A percentile compares a stretch with the other conserved stretches of the same genome.
Evolutionary conservation across 352 stramenopile genomes (phyloP).

Genomic region (Pythium myriotylum): DNA sequence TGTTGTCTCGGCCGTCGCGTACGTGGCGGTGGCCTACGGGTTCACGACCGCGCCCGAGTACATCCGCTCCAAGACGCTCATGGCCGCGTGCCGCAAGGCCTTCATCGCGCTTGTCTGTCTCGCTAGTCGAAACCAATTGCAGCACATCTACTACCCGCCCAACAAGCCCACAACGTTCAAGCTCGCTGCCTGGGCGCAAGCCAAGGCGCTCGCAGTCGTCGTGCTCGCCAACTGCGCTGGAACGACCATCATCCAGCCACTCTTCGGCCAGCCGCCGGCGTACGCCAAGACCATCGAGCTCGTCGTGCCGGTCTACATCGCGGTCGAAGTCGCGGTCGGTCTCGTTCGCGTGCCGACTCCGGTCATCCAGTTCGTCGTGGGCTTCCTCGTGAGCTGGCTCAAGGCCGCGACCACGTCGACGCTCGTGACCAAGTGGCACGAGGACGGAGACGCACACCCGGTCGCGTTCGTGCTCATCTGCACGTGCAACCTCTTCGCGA

Average conservation of each 20-base stretch:
- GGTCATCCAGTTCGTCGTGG: conserved; percentile 52
- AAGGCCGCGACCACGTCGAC: conserved; percentile 74
- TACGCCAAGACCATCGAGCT: conserved; percentile 62
- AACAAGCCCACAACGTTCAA: conserved; percentile 40
- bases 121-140: conserved; percentile 46
- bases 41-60: conserved; percentile 58
- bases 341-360: conserved; percentile 42
- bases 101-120: conserved; percentile 73
- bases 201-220: conserved; percentile 50
- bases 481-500: conserved; percentile 74
- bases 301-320: conserved; percentile 60
- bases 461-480: conserved; percentile 62
- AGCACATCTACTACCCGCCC: conserved; percentile 40
- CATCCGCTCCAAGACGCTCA: conserved; percentile 44
- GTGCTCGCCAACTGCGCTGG: conserved; percentile 66
- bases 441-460: conserved; percentile 48
- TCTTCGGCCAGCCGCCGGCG: conserved; percentile 55
- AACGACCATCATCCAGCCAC: conserved; percentile 61
- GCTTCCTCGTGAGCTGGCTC: conserved; percentile 69
- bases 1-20: conserved; percentile 42
- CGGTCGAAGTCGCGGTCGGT: conserved; percentile 45
- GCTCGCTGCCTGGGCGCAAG: conserved; percentile 34
- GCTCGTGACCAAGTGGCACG: conserved; percentile 62
- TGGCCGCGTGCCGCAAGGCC: conserved; percentile 48
- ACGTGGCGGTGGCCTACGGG: conserved; percentile 49